Evolutionary conservation across 495 filamentous ascomycete species (phyloP), one percentile per base, ranked within the genome.

Genomic region (Neurospora africana): DNA sequence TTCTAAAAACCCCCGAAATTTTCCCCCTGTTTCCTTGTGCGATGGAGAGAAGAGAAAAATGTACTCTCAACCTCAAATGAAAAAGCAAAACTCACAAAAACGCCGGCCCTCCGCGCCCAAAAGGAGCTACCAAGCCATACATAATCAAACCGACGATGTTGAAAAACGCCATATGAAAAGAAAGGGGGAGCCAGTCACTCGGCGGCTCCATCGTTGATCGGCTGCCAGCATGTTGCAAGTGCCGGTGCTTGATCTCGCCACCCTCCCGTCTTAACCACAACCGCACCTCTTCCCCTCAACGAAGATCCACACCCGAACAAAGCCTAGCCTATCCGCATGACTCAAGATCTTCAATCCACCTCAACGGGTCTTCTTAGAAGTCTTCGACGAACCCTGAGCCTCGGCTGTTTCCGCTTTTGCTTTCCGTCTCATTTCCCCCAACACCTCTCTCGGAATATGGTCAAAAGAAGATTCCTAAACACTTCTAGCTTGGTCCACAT

Each of bases 401-500:
- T 65, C 53, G 13, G 53, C 47, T 19, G 39, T 21, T 27, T 58
- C 21, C 47, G 1, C 5, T 19, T 61, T 17, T 15, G 23, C 53
- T 17, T 35, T 65, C 53, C 2, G 11, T 7, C 5, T 65, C 23
- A 65, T 33, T 6, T 33, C 53, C 27, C 19, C 53, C 27, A 30
- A 17, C 27, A 65, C 27, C 53, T 33, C 27, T 11, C 15, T 19
- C 27, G 53, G 27, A 19, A 65, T 33, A 65, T 65, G 53, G 47
- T 13, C 53, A 65, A 65, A 74, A 78, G 74, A 75, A 17, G 53
- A 23, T 35, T 30, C 41, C 71, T 78, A 78, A 36, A 68, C 76
- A 30, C 73, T 78, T 43, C 83, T 82, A 4, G 85, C 84, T 71
- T 83, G 80, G 30, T 87, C 85, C 68, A 84, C 74, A 72, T 88